Evolutionary conservation across 1,139 yeast genomes (phyloP), one percentile per base, ranked within the genome.

Genomic region (Zygosaccharomyces pseudobailii): DNA sequence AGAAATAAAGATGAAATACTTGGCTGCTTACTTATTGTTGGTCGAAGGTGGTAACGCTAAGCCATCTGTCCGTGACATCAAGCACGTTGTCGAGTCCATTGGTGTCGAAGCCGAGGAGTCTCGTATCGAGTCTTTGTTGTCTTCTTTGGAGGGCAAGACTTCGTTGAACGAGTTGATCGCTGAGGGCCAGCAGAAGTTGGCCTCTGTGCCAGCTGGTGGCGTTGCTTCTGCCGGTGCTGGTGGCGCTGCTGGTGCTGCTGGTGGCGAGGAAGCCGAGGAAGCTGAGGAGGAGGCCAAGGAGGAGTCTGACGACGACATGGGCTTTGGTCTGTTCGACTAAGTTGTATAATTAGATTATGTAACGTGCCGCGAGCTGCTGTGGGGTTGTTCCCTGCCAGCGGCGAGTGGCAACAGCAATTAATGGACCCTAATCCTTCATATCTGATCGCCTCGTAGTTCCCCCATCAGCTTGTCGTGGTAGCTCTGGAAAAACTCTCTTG

Each of bases 121-220:
- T 71, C 89, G 89, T 76, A 73, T 92, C 75, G 74, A 82, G 69
- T 76, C 86, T 70, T 85, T 92, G 73, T 78, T 92, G 70, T 74
- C 87, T 63, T 95, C 94, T 72, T 83, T 92, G 68, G 90, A 87
- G 75, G 98, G 97, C 76, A 92, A 92, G 86, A 75, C 80, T 71
- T 80, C 86, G 71, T 55, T 70, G 52, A 83, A 79, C 63, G 96
- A 89, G 76, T 84, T 92, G 77, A 84, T 92, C 66, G 92, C 97
- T 69, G 95, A 83, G 76, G 98, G 98, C 80, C 77, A 87, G 74
- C 76, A 82, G 75, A 92, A 92, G 82, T 86, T 92, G 71, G 90
- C 97, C 64, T 80, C 97, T 60, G 96, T 90, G 62, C 97, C 98
- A 76, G 71, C 96, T 71, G 98, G 96, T 75, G 97, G 92, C 78